A percentile compares a stretch with the other conserved stretches of the same genome.
phyloP scores from a whole-genome alignment of 257 asterid genomes.

The Handroanthus guayacan region DNA sequence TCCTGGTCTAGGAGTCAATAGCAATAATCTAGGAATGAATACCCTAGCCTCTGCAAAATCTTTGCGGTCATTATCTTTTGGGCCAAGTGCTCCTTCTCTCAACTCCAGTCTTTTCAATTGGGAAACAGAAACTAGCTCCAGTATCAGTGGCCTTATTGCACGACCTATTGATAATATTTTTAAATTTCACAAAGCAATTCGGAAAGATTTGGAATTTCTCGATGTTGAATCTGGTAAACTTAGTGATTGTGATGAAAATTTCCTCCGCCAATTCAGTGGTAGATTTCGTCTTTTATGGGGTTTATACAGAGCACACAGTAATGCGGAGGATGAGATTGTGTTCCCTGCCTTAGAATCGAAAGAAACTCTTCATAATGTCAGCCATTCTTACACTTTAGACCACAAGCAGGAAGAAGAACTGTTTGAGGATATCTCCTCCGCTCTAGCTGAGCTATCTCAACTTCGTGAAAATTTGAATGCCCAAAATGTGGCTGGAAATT shows the following conservation, averaged over 20 bases:
- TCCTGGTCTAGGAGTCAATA: slow-evolving; percentile 89
- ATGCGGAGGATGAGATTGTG: slow-evolving; percentile 99
- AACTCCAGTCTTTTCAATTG: slow-evolving; percentile 91
- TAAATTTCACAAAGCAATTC: slow-evolving; percentile 94
- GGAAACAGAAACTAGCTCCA: slow-evolving; percentile 75
- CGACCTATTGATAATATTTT: slow-evolving; percentile 94
- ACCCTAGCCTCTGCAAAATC: slow-evolving; percentile 79
- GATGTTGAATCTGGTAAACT: slow-evolving; percentile 89
- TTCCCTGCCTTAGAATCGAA: slow-evolving; percentile 96
- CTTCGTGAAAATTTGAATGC: slow-evolving; percentile 65
- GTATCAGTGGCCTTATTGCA: slow-evolving; percentile 51
- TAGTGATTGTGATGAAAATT: slow-evolving; percentile 71
- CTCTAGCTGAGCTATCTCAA: slow-evolving; percentile 72
- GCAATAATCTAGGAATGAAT: slow-evolving; percentile 66
- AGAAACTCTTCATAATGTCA: slow-evolving; percentile 93
- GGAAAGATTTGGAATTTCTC: slow-evolving; percentile 93
- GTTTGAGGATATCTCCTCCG: slow-evolving; percentile 89
- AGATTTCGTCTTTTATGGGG: slow-evolving; percentile 95
- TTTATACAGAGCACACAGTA: slow-evolving; percentile 93
- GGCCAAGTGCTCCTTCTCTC: slow-evolving; percentile 88
- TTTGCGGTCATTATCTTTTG: slow-evolving; percentile 75
- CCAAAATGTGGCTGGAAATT: slow-evolving; percentile 48
- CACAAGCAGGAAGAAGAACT: slow-evolving; percentile 95
- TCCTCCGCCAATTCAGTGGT: slow-evolving; percentile 85
- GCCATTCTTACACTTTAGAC: slow-evolving; percentile 96